Evolutionary conservation across 306 rosid species (phyloP).

Genomic region (Amphicarpaea edgeworthii): DNA sequence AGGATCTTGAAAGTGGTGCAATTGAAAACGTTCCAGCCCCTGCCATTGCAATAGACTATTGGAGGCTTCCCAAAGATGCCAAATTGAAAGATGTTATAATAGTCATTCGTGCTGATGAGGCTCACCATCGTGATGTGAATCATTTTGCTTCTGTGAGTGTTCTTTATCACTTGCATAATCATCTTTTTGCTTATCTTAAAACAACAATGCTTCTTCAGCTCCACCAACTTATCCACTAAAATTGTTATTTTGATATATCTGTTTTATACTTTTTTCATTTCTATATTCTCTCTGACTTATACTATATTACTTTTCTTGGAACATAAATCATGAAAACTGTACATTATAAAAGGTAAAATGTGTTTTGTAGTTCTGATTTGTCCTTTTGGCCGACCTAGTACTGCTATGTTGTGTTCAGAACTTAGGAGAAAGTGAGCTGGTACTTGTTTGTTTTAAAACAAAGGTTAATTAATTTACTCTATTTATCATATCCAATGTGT

Average conservation of each 20-base stretch:
- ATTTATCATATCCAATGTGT: not conserved
- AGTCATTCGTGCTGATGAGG: slow-evolving; percentile 88
- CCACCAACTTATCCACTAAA: slow-evolving; percentile 1
- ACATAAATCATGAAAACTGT: slow-evolving; percentile 10
- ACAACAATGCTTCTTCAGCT: not conserved
- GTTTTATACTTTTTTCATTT: slow-evolving; percentile 31
- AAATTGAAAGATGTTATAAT: slow-evolving; percentile 68
- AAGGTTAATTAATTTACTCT: slow-evolving; percentile 6
- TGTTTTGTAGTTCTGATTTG: slow-evolving; percentile 30
- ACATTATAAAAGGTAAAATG: slow-evolving; percentile 8
- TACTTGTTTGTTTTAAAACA: slow-evolving; percentile 7
- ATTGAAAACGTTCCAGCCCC: slow-evolving; percentile 76
- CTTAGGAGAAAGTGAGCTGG: slow-evolving; percentile 2
- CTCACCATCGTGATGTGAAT: slow-evolving; percentile 83
- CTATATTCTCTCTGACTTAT: not conserved
- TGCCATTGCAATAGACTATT: slow-evolving; percentile 84
- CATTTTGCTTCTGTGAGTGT: slow-evolving; percentile 86
- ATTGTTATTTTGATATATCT: slow-evolving; percentile 2
- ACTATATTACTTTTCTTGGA: not conserved
- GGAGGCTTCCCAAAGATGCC: slow-evolving; percentile 83
- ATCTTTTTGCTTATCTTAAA: not conserved
- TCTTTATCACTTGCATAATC: slow-evolving; percentile 8
- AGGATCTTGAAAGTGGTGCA: slow-evolving; percentile 63
- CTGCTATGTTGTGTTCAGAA: slow-evolving; percentile 17
- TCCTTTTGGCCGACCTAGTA: not conserved